Evolutionary conservation across 306 rosid species (phyloP).

Genomic region (Lagenaria siceraria): DNA sequence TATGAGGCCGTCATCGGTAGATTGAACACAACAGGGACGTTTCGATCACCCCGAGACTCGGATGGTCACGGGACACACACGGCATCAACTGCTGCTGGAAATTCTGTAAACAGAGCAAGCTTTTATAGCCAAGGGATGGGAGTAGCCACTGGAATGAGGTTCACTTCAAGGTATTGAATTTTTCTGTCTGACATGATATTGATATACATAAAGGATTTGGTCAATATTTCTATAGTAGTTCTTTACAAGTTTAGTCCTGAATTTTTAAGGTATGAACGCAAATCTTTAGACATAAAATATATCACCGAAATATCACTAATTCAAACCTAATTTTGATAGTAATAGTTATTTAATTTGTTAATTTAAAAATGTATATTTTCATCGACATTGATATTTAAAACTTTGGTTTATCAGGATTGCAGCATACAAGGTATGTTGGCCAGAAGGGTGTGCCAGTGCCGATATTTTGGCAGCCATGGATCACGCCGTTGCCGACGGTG

Average conservation of each 20-base stretch:
- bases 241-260: no score
- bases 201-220: no score
- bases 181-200: background rate
- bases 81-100: slow-evolving; percentile 62
- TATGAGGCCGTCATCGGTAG: slow-evolving; percentile 37
- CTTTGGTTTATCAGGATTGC: slow-evolving; percentile 16
- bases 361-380: no score
- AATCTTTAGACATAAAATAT: no score
- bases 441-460: slow-evolving; percentile 37
- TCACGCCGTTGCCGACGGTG: slow-evolving; percentile 56
- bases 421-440: slow-evolving; percentile 63
- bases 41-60: slow-evolving; percentile 44
- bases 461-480: slow-evolving; percentile 58
- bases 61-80: slow-evolving; percentile 76
- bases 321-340: no score
- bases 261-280: no score
- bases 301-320: no score
- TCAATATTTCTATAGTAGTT: no score
- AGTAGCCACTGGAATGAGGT: slow-evolving; percentile 48
- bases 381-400: background rate
- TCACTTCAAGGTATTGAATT: slow-evolving; percentile 19
- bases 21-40: slow-evolving; percentile 33
- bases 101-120: slow-evolving; percentile 27
- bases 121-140: slow-evolving; percentile 41
- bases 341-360: no score